These are phyloP conservation scores for Lecanicillium sp. DNA, from an alignment of 2,329 filamentous ascomycete genomes.

Conservation along the genomic window DNA sequence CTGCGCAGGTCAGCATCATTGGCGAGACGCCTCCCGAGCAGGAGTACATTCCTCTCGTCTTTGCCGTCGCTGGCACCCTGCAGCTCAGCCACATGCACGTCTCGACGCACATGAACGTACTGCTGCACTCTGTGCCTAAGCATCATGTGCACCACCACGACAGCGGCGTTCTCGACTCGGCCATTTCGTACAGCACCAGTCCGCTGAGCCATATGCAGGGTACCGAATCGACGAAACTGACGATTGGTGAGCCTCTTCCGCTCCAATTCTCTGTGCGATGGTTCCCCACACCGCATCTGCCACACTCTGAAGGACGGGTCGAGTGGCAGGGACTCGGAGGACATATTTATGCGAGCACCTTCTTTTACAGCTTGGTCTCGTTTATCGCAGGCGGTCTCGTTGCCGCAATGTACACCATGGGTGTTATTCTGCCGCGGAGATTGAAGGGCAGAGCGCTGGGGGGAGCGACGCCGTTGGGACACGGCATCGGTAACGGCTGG, in stretches of 20 bases:
- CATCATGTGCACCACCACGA: slow-evolving; percentile 57
- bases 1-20: slow-evolving; percentile 47
- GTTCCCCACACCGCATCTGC: slow-evolving; percentile 71
- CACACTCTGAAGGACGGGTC: slow-evolving; percentile 58
- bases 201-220: slow-evolving; percentile 56
- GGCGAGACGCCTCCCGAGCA: slow-evolving; percentile 44
- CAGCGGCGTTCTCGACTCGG: slow-evolving; percentile 79
- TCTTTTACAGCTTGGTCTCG: slow-evolving; percentile 56
- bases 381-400: slow-evolving; percentile 51
- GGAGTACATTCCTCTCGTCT: slow-evolving; percentile 76
- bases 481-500: slow-evolving; percentile 52
- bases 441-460: slow-evolving; percentile 46
- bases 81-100: slow-evolving; percentile 88
- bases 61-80: slow-evolving; percentile 82
- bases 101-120: slow-evolving; percentile 80
- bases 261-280: slow-evolving; percentile 77
- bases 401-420: slow-evolving; percentile 55
- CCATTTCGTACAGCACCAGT: slow-evolving; percentile 78
- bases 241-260: slow-evolving; percentile 81
- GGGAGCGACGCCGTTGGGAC: slow-evolving; percentile 52
- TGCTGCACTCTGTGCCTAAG: slow-evolving; percentile 66
- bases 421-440: slow-evolving; percentile 50
- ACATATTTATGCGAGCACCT: slow-evolving; percentile 56
- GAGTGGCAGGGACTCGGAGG: slow-evolving; percentile 61
- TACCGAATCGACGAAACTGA: slow-evolving; percentile 55